These are phyloP conservation scores for Sugiyamaella novakii DNA, from an alignment of 1,139 yeast species.

Conservation along the genomic window DNA sequence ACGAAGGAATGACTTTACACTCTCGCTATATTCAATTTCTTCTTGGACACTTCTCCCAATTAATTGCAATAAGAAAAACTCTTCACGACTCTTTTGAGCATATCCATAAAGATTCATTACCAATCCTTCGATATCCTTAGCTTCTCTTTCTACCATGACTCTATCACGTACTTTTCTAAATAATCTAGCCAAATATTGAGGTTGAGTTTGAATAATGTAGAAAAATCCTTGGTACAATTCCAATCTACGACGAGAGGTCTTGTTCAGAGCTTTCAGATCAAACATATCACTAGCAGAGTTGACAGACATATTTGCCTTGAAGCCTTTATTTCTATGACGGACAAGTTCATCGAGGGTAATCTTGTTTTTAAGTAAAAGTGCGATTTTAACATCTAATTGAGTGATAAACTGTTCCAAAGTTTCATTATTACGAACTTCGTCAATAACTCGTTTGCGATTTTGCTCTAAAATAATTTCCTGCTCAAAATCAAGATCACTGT, in stretches of 20 bases:
- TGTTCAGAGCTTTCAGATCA: conserved; percentile 47
- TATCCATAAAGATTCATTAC: conserved; percentile 53
- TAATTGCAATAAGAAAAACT: conserved; percentile 66
- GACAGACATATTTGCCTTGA: conserved; percentile 30
- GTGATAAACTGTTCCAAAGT: conserved; percentile 72
- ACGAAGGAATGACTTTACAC: conserved; percentile 35
- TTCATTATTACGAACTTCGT: conserved; percentile 64
- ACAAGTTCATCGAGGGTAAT: conserved; percentile 76
- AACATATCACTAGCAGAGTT: conserved; percentile 38
- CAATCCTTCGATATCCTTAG: conserved; percentile 49
- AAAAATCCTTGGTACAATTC: conserved; percentile 77
- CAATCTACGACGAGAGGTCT: conserved; percentile 47
- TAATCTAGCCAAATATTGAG: conserved; percentile 66
- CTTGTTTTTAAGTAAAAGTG: conserved; percentile 74
- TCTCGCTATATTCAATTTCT: conserved; percentile 44
- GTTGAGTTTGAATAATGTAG: conserved; percentile 82
- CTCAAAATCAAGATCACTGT: conserved; percentile 70
- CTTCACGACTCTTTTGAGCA: conserved; percentile 61
- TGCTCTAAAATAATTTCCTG: conserved; percentile 74
- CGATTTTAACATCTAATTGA: conserved; percentile 79
- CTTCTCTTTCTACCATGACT: conserved; percentile 40
- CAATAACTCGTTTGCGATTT: conserved; percentile 65
- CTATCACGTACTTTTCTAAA: conserved; percentile 42
- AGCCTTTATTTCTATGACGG: conserved; percentile 52
- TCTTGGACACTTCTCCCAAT: conserved; percentile 55